Evolutionary conservation across 192 early-diverging fungal species (phyloP).

Genomic region (Linnemannia hyalina): DNA sequence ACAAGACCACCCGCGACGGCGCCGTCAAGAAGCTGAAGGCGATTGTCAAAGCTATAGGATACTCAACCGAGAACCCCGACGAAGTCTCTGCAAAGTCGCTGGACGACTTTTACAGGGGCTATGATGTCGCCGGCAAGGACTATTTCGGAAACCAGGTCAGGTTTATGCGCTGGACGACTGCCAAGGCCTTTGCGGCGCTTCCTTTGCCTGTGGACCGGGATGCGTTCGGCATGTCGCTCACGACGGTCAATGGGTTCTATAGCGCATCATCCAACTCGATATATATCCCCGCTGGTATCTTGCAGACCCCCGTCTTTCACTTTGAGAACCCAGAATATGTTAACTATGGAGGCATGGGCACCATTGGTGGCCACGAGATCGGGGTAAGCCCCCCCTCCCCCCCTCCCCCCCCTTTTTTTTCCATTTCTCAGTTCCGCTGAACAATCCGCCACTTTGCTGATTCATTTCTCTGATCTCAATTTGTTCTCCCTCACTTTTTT

Average conservation of each 20-base stretch:
- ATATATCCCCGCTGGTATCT: conserved; percentile 61
- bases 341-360: conserved; percentile 74
- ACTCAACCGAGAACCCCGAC: conserved; percentile 64
- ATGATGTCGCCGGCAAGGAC: conserved; percentile 35
- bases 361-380: conserved; percentile 78
- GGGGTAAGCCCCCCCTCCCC: too few species aligned
- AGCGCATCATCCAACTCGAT: conserved; percentile 52
- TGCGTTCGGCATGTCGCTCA: conserved; percentile 56
- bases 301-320: conserved; percentile 70
- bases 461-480: too few species aligned
- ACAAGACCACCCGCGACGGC: conserved; percentile 57
- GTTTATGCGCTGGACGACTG: conserved; percentile 43
- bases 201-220: conserved; percentile 48
- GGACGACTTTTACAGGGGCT: conserved; percentile 59
- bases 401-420: background rate
- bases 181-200: conserved; percentile 21
- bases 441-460: too few species aligned
- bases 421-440: background rate
- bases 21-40: conserved; percentile 67
- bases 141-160: conserved; percentile 70
- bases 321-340: conserved; percentile 60
- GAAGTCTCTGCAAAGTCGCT: conserved; percentile 48
- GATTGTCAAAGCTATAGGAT: conserved; percentile 69
- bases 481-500: background rate
- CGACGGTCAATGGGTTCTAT: conserved; percentile 65